Base-by-base conservation (phyloP, 2,329 filamentous ascomycete species). In the Apiospora phragmitis region DNA sequence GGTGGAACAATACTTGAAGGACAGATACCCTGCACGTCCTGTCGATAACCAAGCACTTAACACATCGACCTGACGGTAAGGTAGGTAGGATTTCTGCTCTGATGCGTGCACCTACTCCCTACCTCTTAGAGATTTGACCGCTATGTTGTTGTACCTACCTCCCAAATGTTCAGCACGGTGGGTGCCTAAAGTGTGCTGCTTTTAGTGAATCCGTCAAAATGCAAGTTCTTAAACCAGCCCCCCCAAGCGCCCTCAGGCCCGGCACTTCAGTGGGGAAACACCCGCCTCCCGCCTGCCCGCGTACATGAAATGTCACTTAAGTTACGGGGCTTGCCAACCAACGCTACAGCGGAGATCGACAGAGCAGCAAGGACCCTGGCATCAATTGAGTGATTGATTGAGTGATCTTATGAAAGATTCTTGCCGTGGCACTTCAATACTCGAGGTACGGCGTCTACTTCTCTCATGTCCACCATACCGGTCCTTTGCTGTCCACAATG, bases 401-500 rank as follows among this genome's bases (percentile, higher is more conserved):
- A 41, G 11, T 41, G 38, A 41, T 41, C 38, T 41, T 41, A 3
- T 35, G 35, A n/a, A n/a, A 18, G 24, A 59, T 59, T 32, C 29
- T 29, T 29, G 29, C 26, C 18, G 16, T 55, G 29, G 49, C 49
- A 55, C 49, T 32, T 55, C 16, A 29, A 32, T 9, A 18, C 26
- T 55, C 14, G 26, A 32, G 49, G 49, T 9, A 55, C 26, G 49
- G 29, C 51, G 12, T n/a, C 51, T n/a, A 1, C 51, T 35, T 35
- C 11, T n/a, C 21, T 62, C 18, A 62, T 62, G 18, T 62, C 55
- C 29, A 38, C 55, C 55, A 21, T 29, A 14, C 18, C 55, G 9
- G 55, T 32, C 55, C 24, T 12, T 38, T 11, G 51, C 26, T 38
- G 55, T 24, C 26, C 55, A 75, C 62, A 70, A 86, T 85, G 84